Base-by-base conservation (phyloP, 768 basidiomycete species). In the Termitomyces sp. region DNA sequence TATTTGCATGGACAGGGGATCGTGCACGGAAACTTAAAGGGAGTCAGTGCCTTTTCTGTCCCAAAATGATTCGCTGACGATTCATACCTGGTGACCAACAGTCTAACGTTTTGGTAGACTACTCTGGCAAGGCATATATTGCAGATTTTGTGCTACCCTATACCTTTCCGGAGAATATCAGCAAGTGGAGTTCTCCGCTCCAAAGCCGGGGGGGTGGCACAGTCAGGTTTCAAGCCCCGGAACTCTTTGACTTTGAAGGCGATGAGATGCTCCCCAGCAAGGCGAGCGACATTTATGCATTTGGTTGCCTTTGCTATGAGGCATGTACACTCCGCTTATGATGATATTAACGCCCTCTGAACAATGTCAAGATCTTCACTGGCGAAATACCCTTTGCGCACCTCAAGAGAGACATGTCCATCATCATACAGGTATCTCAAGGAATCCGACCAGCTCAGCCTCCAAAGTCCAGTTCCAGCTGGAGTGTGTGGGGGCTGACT, bases 211-310 rank as follows among this genome's bases (percentile, higher is more conserved):
- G n/a, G 2, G 56, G 46, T 22, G 57, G 48, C 6, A 24, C 56
- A 4, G 46, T 54, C 1, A 44, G 60, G n/a, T 61, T 39, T 53
- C 60, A 58, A 27, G 60, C 60, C 2, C 60, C 60, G 6, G 60
- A 61, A 45, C 46, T 61, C 5, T 39, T 59, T 31, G 46, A 49
- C 22, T 6, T 33, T 1, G 53, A 48, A 7, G 44, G 27, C 6
- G 36, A 30, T 6, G 45, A 47, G 22, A 30, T n/a, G 18, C 24
- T 37, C 4, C 18, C 18, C 6, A 41, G 20, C 27, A 47, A 41
- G 41, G 39, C 44, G 2, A 61, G 60, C 15, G 60, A 61, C 24
- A 36, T 61, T 11, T 61, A 61, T 41, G 52, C 57, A 15, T 54
- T 27, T 52, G 45, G 33, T 2, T 61, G 60, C 8, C 30, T 58